These are phyloP conservation scores for Tetratostichococcus sp. DNA, from an alignment of 139 green algal species.

Conservation along the genomic window DNA sequence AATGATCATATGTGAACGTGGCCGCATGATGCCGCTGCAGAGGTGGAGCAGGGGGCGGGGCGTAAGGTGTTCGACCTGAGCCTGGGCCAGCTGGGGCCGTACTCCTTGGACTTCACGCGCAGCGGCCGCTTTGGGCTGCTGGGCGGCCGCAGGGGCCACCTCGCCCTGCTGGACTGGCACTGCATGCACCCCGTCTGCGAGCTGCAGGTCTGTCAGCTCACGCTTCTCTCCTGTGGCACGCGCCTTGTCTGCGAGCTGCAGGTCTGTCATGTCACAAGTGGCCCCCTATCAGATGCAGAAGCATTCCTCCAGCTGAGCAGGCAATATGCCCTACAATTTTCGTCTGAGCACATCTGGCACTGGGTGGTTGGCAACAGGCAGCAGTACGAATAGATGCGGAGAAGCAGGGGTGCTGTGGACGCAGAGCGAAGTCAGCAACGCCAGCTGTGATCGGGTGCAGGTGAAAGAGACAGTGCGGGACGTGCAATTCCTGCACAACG, in stretches of 20 bases:
- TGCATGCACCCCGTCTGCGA: constrained; percentile 68
- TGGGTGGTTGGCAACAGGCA: no score
- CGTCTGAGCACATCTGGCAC: neutral
- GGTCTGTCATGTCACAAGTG: no score
- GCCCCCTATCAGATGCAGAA: no score
- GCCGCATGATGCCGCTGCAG: neutral
- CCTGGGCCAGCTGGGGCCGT: constrained; percentile 76
- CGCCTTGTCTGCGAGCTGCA: no score
- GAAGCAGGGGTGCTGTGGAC: no score
- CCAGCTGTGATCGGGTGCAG: constrained; percentile 27
- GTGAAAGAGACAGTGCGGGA: constrained; percentile 85
- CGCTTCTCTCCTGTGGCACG: no score
- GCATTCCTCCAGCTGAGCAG: neutral
- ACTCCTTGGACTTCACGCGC: constrained; percentile 72
- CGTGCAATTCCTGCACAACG: constrained; percentile 93
- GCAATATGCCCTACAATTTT: neutral
- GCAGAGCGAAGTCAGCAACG: no score
- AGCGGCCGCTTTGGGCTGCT: constrained; percentile 80
- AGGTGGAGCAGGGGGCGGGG: constrained; percentile 52
- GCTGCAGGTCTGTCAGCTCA: constrained; percentile 64
- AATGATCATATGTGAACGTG: no score
- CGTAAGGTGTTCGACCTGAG: constrained; percentile 87
- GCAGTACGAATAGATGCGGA: no score
- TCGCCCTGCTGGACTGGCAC: constrained; percentile 92
- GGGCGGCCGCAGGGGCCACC: constrained; percentile 81